Evolutionary conservation across 805 yeast species (phyloP).

Genomic region (Saturnispora ahearnii): DNA sequence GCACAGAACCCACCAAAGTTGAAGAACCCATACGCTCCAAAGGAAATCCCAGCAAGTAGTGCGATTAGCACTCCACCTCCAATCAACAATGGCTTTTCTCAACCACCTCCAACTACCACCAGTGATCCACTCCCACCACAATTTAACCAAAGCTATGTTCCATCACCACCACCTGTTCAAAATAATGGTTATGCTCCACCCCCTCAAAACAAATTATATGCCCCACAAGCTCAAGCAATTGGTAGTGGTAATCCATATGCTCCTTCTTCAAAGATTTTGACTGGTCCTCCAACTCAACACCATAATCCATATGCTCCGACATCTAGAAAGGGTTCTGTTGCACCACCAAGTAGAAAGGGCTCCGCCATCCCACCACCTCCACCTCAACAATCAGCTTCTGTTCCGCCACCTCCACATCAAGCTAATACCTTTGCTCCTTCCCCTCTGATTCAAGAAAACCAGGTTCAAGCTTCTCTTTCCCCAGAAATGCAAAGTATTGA

Average conservation of each 20-base stretch:
- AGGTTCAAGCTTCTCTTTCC: conserved; percentile 37
- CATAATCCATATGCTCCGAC: not conserved
- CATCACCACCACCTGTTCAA: conserved; percentile 11
- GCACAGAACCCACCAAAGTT: conserved; percentile 17
- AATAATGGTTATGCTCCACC: conserved; percentile 15
- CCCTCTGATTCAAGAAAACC: not conserved
- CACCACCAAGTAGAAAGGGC: not conserved
- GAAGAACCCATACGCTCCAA: conserved; percentile 28
- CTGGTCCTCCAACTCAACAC: not conserved
- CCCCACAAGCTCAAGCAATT: not conserved
- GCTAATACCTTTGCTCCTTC: not conserved
- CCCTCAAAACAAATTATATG: conserved; percentile 2
- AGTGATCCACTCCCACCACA: not conserved
- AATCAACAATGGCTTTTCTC: conserved; percentile 8
- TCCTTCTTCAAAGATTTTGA: conserved; percentile 12
- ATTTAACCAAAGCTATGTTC: not conserved
- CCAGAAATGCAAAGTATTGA: conserved; percentile 49
- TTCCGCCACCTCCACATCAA: conserved; percentile 1
- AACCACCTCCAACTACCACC: conserved; percentile 5
- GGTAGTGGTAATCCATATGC: conserved; percentile 5
- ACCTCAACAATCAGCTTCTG: conserved; percentile 9
- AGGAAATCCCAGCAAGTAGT: conserved; percentile 22
- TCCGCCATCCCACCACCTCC: conserved; percentile 13
- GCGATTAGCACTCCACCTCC: conserved; percentile 8
- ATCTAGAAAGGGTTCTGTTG: not conserved